Evolutionary conservation across 1,284 basidiomycete species (phyloP).

Genomic region (Golubevia sp.): DNA sequence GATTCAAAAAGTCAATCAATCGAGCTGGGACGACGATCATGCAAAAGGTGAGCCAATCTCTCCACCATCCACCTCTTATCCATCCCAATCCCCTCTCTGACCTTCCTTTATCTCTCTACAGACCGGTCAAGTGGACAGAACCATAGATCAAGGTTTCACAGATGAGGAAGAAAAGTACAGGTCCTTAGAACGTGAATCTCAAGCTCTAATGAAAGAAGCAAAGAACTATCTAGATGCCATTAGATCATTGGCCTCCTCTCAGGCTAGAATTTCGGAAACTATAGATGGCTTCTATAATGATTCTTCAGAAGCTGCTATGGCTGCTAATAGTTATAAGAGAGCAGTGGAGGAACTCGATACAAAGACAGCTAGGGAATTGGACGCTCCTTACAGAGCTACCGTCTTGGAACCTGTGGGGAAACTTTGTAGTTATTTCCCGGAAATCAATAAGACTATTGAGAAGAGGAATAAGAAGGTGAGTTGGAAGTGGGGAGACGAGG

Average conservation of each 20-base stretch:
- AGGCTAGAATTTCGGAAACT: conserved; percentile 91
- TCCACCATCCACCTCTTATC: conserved; percentile 14
- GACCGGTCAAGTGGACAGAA: conserved; percentile 95
- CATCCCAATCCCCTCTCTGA: conserved; percentile 61
- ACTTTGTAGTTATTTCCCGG: conserved; percentile 91
- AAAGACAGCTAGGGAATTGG: conserved; percentile 82
- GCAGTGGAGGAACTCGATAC: conserved; percentile 92
- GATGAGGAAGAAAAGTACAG: conserved; percentile 90
- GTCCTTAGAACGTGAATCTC: conserved; percentile 68
- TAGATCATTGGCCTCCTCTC: conserved; percentile 87
- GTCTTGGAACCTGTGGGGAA: conserved; percentile 91
- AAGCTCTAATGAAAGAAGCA: conserved; percentile 88
- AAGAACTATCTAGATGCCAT: conserved; percentile 95
- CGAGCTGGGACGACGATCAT: conserved; percentile 83
- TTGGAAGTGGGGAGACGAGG: neutral
- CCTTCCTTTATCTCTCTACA: no score
- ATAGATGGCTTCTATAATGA: conserved; percentile 86
- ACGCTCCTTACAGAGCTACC: conserved; percentile 89
- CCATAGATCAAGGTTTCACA: conserved; percentile 88
- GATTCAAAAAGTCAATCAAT: conserved; percentile 93
- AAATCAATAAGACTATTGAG: conserved; percentile 88
- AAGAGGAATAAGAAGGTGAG: conserved; percentile 95
- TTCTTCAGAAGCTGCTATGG: conserved; percentile 78
- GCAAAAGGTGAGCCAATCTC: conserved; percentile 48
- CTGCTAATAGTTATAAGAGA: conserved; percentile 92